A percentile compares a stretch with the other conserved stretches of the same genome.
These are phyloP conservation scores for Entophlyctis luteolus DNA, from an alignment of 192 early-diverging fungal species.

Conservation along the genomic window DNA sequence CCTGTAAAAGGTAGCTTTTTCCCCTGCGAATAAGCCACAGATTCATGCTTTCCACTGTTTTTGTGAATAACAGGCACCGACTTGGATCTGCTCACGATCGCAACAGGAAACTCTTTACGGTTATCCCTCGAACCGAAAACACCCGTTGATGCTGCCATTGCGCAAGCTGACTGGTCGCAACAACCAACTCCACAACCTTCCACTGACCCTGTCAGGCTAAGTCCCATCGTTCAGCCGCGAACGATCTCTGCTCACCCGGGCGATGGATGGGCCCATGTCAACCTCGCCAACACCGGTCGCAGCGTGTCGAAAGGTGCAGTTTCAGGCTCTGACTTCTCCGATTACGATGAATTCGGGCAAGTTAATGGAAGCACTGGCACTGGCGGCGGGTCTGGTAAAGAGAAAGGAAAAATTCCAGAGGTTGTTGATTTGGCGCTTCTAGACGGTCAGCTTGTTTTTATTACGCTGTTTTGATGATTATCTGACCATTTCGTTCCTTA, in stretches of 20 bases:
- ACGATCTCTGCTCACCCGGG: constrained; percentile 31
- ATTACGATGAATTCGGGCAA: constrained; percentile 33
- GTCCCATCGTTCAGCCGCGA: background rate
- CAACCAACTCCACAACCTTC: background rate
- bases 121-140: constrained; percentile 35
- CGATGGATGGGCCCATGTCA: constrained; percentile 41
- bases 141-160: constrained; percentile 41
- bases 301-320: constrained; percentile 26
- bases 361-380: constrained; percentile 11
- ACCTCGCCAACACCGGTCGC: constrained; percentile 8
- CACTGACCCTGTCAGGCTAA: constrained; percentile 1
- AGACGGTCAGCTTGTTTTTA: constrained; percentile 49
- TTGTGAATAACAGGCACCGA: background rate
- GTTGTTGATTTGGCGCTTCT: constrained; percentile 70
- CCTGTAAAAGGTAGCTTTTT: background rate
- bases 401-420: constrained; percentile 70
- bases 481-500: constrained; percentile 17
- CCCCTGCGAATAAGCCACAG: background rate
- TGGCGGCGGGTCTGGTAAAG: constrained; percentile 49
- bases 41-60: background rate
- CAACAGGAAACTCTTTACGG: constrained; percentile 14
- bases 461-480: background rate
- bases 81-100: constrained; percentile 15
- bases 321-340: constrained; percentile 35
- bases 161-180: constrained; percentile 46